phyloP scores from a whole-genome alignment of 768 basidiomycete species.

The Pleurotus tuoliensis region DNA sequence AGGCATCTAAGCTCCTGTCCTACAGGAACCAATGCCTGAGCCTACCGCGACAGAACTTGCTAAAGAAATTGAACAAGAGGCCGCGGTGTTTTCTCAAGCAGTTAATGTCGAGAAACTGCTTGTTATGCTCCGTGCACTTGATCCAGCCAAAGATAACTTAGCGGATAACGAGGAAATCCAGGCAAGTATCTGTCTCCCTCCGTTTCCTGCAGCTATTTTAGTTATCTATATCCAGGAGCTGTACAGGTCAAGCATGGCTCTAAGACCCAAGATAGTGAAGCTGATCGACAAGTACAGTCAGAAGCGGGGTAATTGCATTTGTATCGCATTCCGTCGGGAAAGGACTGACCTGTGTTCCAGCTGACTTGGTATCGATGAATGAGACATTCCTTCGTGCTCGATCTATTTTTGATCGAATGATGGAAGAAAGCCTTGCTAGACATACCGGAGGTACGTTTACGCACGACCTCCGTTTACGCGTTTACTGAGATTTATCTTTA shows the following conservation, averaged over 20 bases:
- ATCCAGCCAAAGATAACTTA: slow-evolving; percentile 75
- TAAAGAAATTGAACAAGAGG: slow-evolving; percentile 83
- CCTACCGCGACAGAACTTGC: slow-evolving; percentile 74
- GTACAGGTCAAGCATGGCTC: slow-evolving; percentile 83
- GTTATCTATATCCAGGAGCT: slow-evolving; percentile 54
- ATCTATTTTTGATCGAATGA: slow-evolving; percentile 89
- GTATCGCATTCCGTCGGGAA: slow-evolving; percentile 19
- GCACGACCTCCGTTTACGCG: slow-evolving; percentile 1
- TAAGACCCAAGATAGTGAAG: slow-evolving; percentile 94
- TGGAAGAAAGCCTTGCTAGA: slow-evolving; percentile 82
- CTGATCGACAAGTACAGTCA: slow-evolving; percentile 96
- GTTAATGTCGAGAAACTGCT: slow-evolving; percentile 80
- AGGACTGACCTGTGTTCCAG: slow-evolving; percentile 34
- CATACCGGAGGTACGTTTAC: slow-evolving; percentile 55
- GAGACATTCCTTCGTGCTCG: slow-evolving; percentile 89
- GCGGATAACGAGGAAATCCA: slow-evolving; percentile 90
- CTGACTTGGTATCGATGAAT: slow-evolving; percentile 92
- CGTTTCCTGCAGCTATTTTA: background rate
- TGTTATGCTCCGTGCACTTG: slow-evolving; percentile 67
- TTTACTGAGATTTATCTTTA: slow-evolving; percentile 16
- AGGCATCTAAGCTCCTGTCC: background rate
- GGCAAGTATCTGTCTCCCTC: slow-evolving; percentile 34
- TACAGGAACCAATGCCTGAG: slow-evolving; percentile 80
- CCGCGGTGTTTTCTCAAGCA: slow-evolving; percentile 82
- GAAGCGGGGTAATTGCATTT: slow-evolving; percentile 56